phyloP scores from a whole-genome alignment of 1,284 basidiomycete species.

The Cryptococcus sp. region DNA sequence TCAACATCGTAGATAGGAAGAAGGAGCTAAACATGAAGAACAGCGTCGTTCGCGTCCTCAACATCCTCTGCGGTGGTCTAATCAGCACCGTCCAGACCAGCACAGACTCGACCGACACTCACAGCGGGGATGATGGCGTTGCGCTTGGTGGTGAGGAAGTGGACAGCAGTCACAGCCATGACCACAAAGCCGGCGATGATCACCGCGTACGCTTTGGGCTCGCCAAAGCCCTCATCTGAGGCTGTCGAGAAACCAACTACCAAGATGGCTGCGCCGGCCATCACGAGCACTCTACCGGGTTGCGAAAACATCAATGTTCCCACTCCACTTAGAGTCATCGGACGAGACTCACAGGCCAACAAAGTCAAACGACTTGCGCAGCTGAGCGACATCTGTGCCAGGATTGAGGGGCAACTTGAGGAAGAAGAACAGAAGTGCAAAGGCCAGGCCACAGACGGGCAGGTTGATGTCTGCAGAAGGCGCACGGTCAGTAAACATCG shows the following conservation, averaged over 20 bases:
- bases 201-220: slow-evolving; percentile 64
- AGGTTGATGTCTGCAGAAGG: slow-evolving; percentile 41
- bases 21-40: slow-evolving; percentile 39
- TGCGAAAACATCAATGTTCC: too few relatives aligned
- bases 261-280: slow-evolving; percentile 69
- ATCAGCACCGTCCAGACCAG: neutral
- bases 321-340: too few relatives aligned
- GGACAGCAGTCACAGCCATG: slow-evolving; percentile 59
- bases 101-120: slow-evolving; percentile 6
- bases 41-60: slow-evolving; percentile 42
- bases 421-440: slow-evolving; percentile 68
- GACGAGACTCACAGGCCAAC: slow-evolving; percentile 27
- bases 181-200: slow-evolving; percentile 65
- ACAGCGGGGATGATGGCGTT: slow-evolving; percentile 63
- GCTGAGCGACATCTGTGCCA: slow-evolving; percentile 19
- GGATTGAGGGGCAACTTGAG: slow-evolving; percentile 65
- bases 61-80: slow-evolving; percentile 39
- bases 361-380: slow-evolving; percentile 44
- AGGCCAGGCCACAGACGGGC: slow-evolving; percentile 56
- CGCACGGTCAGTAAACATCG: too few relatives aligned
- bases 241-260: slow-evolving; percentile 67
- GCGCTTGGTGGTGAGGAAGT: slow-evolving; percentile 67
- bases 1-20: slow-evolving; percentile 35
- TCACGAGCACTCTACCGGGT: slow-evolving; percentile 56
- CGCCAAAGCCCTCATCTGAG: slow-evolving; percentile 43